Base-by-base conservation (phyloP, 2,329 filamentous ascomycete species). In the Thelonectria rubi region DNA sequence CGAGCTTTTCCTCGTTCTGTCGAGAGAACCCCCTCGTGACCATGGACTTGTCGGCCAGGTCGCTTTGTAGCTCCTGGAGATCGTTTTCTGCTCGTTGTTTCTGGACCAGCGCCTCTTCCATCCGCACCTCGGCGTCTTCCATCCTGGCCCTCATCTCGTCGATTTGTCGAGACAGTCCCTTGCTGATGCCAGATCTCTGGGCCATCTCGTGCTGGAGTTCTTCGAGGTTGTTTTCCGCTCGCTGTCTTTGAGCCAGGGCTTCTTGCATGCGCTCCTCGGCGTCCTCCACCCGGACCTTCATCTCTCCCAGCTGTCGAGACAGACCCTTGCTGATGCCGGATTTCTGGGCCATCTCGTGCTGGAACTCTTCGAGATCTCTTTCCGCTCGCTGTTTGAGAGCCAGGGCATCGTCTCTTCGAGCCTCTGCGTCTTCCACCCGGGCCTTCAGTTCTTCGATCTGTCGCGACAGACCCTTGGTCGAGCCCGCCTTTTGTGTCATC, bases 321-420 rank as follows among this genome's bases (percentile, higher is more conserved):
- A 30, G 26, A 8, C 26, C 26, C 7, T 91, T 93, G 14, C 90
- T 91, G 55, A 87, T 87, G 40, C 93, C 84, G 0, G 91, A 94
- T 69, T 93, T 93, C 76, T 94, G 89, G 20, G 90, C 85, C 84
- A 93, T 87, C 69, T 93, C 91, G 56, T 92, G 89, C 64, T 91
- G 90, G 24, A 93, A 81, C 70, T 90, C 87, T 68, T 88, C 83
- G 15, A 90, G 78, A 59, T 90, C 83, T 7, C 76, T 78, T 68
- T 88, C 84, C 2, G 86, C 87, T 30, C 83, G 81, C 21, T 30
- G 26, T 30, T 30, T 30, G 4, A 30, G 5, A 30, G 26, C 7
- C 26, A 30, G 26, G 26, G 26, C 26, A 30, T 85, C 80, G 32
- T 86, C 26, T 8, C 7, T 30, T 2, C 26, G 26, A 7, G 26